These are phyloP conservation scores for Chlorella sp. DNA, from an alignment of 139 green algal genomes.

Conservation along the genomic window DNA sequence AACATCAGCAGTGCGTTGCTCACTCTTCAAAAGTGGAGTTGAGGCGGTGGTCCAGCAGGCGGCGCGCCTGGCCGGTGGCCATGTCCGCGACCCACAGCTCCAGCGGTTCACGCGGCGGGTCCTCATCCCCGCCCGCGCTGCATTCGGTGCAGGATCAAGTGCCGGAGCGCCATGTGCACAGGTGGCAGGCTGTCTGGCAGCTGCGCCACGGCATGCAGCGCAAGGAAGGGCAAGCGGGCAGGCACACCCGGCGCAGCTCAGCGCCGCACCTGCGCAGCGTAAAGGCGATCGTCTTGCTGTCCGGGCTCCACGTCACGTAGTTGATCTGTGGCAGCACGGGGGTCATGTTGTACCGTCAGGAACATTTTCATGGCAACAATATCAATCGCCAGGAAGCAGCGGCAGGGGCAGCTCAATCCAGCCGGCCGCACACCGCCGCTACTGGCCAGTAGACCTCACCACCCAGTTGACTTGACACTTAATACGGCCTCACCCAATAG, in stretches of 20 bases:
- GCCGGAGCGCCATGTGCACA: no score
- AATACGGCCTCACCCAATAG: constrained; percentile 12
- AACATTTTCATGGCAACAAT: no score
- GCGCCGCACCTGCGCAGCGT: constrained; percentile 64
- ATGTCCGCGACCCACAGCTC: constrained; percentile 92
- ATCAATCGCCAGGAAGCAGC: no score
- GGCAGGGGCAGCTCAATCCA: not conserved
- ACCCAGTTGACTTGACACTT: no score
- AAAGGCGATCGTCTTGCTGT: constrained; percentile 85
- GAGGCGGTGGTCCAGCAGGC: constrained; percentile 57
- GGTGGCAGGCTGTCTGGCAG: not conserved
- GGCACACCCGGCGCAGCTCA: not conserved
- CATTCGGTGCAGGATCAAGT: no score
- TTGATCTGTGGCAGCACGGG: constrained; percentile 55
- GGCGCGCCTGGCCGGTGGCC: constrained; percentile 59
- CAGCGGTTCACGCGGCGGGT: constrained; percentile 71
- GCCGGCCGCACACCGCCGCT: no score
- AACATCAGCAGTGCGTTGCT: not conserved
- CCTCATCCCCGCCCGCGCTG: constrained; percentile 54
- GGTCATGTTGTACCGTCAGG: no score
- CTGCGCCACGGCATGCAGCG: not conserved
- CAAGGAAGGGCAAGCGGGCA: not conserved
- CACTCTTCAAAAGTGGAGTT: constrained; percentile 72
- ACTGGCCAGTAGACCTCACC: no score
- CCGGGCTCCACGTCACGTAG: constrained; percentile 82